Conservation (phyloP, 257 asterid species). For the Penstemon newberryi region DNA sequence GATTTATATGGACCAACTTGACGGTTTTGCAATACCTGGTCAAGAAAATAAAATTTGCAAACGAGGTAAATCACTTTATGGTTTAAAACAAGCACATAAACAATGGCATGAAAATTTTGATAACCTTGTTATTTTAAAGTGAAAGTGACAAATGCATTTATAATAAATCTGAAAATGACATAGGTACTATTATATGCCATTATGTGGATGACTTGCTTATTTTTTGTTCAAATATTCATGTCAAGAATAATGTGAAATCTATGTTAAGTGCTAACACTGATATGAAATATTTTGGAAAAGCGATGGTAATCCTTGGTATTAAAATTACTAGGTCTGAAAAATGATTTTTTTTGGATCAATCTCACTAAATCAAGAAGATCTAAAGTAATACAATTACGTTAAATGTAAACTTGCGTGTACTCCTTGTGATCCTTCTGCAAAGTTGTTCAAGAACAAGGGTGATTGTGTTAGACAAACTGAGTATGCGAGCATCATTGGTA, state of each 20-base stretch:
- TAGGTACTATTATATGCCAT: background rate
- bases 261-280: background rate
- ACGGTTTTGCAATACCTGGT: too few relatives aligned
- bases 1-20: too few relatives aligned
- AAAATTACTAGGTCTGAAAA: background rate
- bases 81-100: too few relatives aligned
- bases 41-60: too few relatives aligned
- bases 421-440: background rate
- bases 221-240: too few relatives aligned
- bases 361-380: background rate
- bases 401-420: background rate
- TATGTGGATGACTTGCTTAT: constrained; percentile 16
- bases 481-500: background rate
- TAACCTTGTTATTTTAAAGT: too few relatives aligned
- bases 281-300: background rate
- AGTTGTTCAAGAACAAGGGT: background rate
- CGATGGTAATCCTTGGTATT: background rate
- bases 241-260: too few relatives aligned
- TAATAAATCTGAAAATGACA: too few relatives aligned
- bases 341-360: background rate
- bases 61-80: too few relatives aligned
- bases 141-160: too few relatives aligned
- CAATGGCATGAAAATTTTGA: too few relatives aligned
- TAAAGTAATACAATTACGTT: background rate
- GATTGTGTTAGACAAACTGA: background rate